Percentiles rank a stretch among this genome's conserved stretches.
Conservation (phyloP, 768 basidiomycete genomes). For the Coprinellus aureogranulatus region DNA sequence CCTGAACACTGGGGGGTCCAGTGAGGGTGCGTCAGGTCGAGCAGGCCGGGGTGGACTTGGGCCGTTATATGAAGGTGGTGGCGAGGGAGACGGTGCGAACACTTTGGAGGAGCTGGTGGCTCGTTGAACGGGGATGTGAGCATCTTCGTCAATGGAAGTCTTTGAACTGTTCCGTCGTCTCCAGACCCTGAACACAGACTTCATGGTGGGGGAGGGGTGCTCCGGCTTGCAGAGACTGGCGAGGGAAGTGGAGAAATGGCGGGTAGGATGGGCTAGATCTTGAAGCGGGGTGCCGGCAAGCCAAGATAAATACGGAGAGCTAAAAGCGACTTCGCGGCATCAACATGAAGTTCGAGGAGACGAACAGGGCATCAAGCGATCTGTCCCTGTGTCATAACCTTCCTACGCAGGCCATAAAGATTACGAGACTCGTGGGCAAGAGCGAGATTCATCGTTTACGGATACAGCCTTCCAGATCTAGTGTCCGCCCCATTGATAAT, state of each 20-base stretch:
- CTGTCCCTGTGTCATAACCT: slow-evolving; percentile 28
- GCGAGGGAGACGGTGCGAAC: slow-evolving; percentile 1
- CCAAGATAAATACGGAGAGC: slow-evolving; percentile 21
- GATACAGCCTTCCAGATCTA: slow-evolving; percentile 4
- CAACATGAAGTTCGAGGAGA: slow-evolving; percentile 18
- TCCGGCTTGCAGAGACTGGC: slow-evolving; percentile 1
- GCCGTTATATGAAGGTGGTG: not conserved
- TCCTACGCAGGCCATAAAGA: slow-evolving; percentile 11
- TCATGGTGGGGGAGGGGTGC: slow-evolving; percentile 26
- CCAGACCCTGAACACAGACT: slow-evolving; percentile 37
- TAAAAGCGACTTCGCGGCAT: slow-evolving; percentile 23
- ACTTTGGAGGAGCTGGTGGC: slow-evolving; percentile 5
- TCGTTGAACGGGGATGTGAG: slow-evolving; percentile 7
- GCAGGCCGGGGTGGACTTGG: not conserved
- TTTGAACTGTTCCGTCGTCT: slow-evolving; percentile 32
- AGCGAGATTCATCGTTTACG: slow-evolving; percentile 5
- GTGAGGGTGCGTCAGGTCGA: not conserved
- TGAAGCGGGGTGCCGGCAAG: not conserved
- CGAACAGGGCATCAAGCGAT: slow-evolving; percentile 27
- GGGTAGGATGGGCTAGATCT: not conserved
- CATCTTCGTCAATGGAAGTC: slow-evolving; percentile 14
- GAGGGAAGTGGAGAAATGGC: slow-evolving; percentile 5
- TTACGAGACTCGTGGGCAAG: slow-evolving; percentile 17
- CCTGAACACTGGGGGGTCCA: not conserved
- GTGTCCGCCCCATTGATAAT: slow-evolving; percentile 11